phyloP scores from a whole-genome alignment of 2,329 filamentous ascomycete species.

The Periglandula ipomoeae region DNA sequence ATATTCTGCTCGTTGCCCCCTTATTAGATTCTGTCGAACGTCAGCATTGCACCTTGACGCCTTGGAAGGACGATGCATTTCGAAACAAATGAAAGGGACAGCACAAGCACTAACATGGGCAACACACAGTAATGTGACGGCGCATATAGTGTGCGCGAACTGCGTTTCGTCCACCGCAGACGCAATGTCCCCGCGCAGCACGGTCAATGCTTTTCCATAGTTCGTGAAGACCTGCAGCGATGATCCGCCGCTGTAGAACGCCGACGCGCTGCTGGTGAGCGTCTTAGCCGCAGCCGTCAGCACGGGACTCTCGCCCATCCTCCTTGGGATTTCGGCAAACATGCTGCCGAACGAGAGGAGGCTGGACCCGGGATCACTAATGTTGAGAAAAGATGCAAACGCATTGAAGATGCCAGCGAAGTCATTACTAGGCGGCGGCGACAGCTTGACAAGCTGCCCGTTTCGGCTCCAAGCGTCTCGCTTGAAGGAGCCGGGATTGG shows the following conservation, averaged over 20 bases:
- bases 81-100: no score
- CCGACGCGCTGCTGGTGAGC: neutral
- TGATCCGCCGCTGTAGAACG: neutral
- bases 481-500: neutral
- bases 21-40: neutral
- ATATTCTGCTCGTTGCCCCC: neutral
- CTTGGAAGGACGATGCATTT: no score
- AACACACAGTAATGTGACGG: neutral
- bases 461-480: neutral
- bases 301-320: neutral
- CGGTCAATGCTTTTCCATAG: neutral
- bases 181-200: neutral
- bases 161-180: neutral
- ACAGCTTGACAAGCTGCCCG: neutral
- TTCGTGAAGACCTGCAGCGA: neutral
- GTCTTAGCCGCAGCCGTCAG: neutral
- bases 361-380: neutral
- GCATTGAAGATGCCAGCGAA: neutral
- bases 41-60: neutral
- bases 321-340: conserved; percentile 1
- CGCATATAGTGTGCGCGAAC: neutral
- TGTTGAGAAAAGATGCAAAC: neutral
- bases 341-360: conserved; percentile 1
- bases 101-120: conserved; percentile 1
- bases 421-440: neutral